Base-by-base conservation (phyloP, 192 early-diverging fungal species). In the Backusella tarrabulga region DNA sequence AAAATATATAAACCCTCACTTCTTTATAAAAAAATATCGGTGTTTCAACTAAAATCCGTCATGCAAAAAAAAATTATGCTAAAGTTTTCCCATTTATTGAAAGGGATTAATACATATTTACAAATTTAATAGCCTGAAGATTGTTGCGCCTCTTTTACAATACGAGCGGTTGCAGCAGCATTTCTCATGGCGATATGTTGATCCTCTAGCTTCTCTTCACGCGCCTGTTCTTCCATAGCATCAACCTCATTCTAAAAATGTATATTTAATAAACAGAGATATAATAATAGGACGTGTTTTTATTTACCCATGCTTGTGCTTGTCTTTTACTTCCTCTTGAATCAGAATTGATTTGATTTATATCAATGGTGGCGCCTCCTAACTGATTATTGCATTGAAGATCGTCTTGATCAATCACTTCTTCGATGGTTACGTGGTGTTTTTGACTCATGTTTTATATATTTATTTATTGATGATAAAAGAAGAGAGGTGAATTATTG, bases 161-260 rank as follows among this genome's bases (percentile, higher is more conserved):
- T 72, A 72, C 71, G 71, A 19, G 71, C 71, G 19, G 71, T 72
- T 15, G 32, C 23, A 2, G 21, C 42, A 50, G 71, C 71, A 29
- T 72, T 72, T 44, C 11, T 26, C 17, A 26, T 72, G 42, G 71
- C 71, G 14, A 5, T 29, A n/a, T 26, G 34, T 23, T 72, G 71
- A 17, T 72, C 29, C 7, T 72, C 40, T 29, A 50, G 23, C 29
- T 50, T 72, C 17, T 72, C 71, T 32, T 1, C 4, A 44, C 71
- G 71, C 41, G 71, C 71, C 23, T 72, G 71, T 14, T 72, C 44
- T 50, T 72, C 71, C 29, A 50, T 23, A 70, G 68, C 68, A 70
- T 70, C 68, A 2, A 38, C 21, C 7, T 32, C 15, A 34, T 32
- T 26, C 26, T 32, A 70, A 40, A 21, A 32, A 32, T 32, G 2